Evolutionary conservation across 164 flowering plant genomes (phyloP), one percentile per base, ranked within the genome.

Genomic region (Aristolochia californica): DNA sequence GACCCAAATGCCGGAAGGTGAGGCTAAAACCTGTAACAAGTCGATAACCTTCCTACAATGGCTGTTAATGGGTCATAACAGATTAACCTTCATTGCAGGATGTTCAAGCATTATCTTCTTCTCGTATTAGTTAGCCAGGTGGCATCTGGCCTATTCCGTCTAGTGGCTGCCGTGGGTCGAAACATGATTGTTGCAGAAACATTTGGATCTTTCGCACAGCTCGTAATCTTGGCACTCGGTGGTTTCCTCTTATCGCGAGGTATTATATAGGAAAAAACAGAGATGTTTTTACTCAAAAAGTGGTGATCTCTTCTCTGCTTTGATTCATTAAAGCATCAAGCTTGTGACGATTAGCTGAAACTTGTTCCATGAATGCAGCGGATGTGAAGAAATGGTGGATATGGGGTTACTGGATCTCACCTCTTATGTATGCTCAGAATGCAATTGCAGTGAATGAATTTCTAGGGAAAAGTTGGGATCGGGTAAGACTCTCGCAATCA

Each of bases 341-440:
- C 16, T 22, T 15, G 15, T 18, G 55, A 10, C 9, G 28, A 5
- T 52, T 4, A 2, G 30, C 20, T 45, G 20, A 25, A 13, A 15
- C 56, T 27, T 54, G 43, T 24, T 4, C 5, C 21, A 24, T 34
- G n/a, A n/a, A 18, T 50, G 48, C 56, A 61, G 63, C 7, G 22
- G 28, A 51, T 28, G 25, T 61, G n/a, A 49, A 49, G 18, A 57
- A 57, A 43, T 80, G 85, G 85, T 80, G 82, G 85, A 67, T 66
- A 65, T 78, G 85, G 80, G 78, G 80, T 48, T 80, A 76, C 61
- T 80, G 85, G 85, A 23, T 59, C 34, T 80, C 85, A 26, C 85
- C 85, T 17, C 14, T 80, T 66, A 76, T 74, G 76, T 80, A 80
- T 56, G 78, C 61, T 23, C 78, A 76, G 63, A 78, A 78, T 62